Percentiles rank a stretch among this genome's conserved stretches.
Conservation (phyloP, 2,329 filamentous ascomycete genomes). For the Alternaria ventricosa region DNA sequence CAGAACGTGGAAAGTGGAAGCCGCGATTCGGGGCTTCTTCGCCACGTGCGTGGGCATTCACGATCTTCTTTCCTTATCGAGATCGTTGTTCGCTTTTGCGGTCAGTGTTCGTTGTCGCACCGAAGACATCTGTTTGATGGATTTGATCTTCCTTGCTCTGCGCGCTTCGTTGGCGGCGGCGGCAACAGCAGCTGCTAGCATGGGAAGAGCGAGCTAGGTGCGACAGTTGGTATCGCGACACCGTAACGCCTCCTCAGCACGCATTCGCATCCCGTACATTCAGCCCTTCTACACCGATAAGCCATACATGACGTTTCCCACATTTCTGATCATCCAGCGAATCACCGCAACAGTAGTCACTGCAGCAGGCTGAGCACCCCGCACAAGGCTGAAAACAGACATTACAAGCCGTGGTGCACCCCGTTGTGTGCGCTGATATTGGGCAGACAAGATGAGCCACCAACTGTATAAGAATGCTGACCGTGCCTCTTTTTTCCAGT, state of each 20-base stretch:
- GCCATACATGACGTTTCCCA: neutral
- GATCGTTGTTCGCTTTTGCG: no score
- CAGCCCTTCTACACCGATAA: neutral
- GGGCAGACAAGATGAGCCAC: neutral
- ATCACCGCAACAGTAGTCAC: neutral
- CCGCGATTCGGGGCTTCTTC: slow-evolving; percentile 5
- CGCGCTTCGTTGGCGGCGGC: no score
- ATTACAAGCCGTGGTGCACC: neutral
- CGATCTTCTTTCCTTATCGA: neutral
- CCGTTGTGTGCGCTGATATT: neutral
- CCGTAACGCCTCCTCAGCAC: neutral
- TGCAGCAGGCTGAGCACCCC: neutral
- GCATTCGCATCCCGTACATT: neutral
- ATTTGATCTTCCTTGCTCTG: neutral
- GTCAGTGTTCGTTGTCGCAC: neutral
- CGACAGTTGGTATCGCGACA: neutral
- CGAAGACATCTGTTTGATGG: neutral
- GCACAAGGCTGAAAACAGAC: neutral
- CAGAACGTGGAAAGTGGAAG: slow-evolving; percentile 5
- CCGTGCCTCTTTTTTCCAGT: no score
- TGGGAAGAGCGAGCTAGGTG: no score
- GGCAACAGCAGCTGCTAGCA: no score
- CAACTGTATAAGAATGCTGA: neutral
- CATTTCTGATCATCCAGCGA: neutral
- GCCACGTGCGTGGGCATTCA: slow-evolving; percentile 9